Evolutionary conservation across 2,329 filamentous ascomycete species (phyloP).

Genomic region (Berkeleyomyces basicola): DNA sequence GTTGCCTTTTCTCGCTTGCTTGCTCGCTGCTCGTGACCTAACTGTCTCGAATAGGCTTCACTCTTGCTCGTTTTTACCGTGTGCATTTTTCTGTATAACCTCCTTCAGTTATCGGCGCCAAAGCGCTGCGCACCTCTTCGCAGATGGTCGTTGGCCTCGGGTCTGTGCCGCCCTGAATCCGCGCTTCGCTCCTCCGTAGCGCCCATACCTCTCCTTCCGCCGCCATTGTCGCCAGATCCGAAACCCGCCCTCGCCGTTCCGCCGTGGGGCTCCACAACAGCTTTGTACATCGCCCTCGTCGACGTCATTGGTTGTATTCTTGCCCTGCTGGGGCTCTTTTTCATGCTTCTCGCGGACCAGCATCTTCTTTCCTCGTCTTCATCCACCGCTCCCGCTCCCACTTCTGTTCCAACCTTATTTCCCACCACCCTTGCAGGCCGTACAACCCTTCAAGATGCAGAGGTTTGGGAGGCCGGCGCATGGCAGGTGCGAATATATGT

Average conservation of each 20-base stretch:
- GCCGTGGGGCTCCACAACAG: neutral
- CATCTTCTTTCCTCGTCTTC: neutral
- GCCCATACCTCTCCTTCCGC: neutral
- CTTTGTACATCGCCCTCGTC: neutral
- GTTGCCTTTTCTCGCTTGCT: neutral
- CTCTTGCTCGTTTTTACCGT: neutral
- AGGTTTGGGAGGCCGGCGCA: neutral
- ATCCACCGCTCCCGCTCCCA: neutral
- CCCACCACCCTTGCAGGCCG: neutral
- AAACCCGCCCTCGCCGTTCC: neutral
- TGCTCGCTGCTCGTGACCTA: neutral
- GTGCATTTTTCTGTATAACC: neutral
- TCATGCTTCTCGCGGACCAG: conserved; percentile 1
- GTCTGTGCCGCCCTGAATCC: neutral
- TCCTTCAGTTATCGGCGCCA: neutral
- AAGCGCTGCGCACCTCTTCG: neutral
- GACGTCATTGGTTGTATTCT: neutral
- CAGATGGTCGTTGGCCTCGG: neutral
- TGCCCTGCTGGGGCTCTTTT: neutral
- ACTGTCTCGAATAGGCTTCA: neutral
- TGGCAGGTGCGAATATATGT: conserved; percentile 1
- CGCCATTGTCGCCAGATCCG: neutral
- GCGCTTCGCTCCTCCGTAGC: neutral
- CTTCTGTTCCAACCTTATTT: too few species aligned
- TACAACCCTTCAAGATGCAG: neutral